These are phyloP conservation scores for Malus hybrid DNA, from an alignment of 331 rosid genomes.

Conservation along the genomic window DNA sequence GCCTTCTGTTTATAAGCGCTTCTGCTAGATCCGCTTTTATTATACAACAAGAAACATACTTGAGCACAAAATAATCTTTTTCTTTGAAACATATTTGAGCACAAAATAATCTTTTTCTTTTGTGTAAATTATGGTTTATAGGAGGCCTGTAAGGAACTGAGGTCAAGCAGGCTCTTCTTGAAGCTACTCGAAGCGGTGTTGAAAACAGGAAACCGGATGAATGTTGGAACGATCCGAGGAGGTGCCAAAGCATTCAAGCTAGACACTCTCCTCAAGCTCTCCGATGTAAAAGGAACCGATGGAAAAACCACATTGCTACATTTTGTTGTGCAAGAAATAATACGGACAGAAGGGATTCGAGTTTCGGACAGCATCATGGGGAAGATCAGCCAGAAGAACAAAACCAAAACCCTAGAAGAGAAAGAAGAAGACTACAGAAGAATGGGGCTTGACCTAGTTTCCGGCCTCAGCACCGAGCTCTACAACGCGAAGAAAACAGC, in stretches of 20 bases:
- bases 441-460: slow-evolving; percentile 90
- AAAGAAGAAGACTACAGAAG: slow-evolving; percentile 72
- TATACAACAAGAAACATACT: background rate
- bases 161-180: slow-evolving; percentile 93
- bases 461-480: slow-evolving; percentile 77
- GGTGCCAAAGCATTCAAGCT: slow-evolving; percentile 91
- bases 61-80: background rate
- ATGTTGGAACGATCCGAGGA: slow-evolving; percentile 92
- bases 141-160: slow-evolving; percentile 97
- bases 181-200: slow-evolving; percentile 90
- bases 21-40: background rate
- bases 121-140: background rate
- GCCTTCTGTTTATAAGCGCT: background rate
- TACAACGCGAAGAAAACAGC: slow-evolving; percentile 90
- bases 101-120: background rate
- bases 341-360: slow-evolving; percentile 67
- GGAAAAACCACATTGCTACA: slow-evolving; percentile 89
- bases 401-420: slow-evolving; percentile 51
- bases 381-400: slow-evolving; percentile 57
- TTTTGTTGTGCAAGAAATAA: slow-evolving; percentile 87
- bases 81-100: background rate
- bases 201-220: slow-evolving; percentile 95
- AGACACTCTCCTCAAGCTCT: slow-evolving; percentile 81
- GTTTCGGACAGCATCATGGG: slow-evolving; percentile 97
- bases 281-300: slow-evolving; percentile 91